Evolutionary conservation across 257 asterid species (phyloP), one percentile per base, ranked within the genome.

Genomic region (Gentiana dahurica): DNA sequence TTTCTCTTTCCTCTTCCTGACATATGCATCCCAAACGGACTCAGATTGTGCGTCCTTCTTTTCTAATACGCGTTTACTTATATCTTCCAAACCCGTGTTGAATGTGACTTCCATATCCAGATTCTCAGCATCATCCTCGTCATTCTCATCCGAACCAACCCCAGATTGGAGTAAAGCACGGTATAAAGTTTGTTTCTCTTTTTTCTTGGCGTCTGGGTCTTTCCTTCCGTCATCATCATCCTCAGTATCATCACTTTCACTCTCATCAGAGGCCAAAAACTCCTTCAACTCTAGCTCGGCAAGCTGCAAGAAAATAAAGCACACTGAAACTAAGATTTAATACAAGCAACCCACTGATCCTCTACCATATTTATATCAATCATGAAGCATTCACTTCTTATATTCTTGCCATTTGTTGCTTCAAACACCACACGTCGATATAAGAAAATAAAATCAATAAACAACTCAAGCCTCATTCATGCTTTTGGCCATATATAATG

Each of bases 51-150:
- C 85, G 55, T 87, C 93, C 77, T 79, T 86, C 84, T 87, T 88
- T 69, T 85, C 97, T 57, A 79, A 65, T 33, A 88, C 72, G 35
- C 89, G 85, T 59, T 83, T 88, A 76, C 95, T 92, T 69, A 88
- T 59, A 68, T 92, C 93, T 65, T 92, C 99, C 63, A 92, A 71
- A 39, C 91, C 94, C 35, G 95, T 71, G 57, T 71, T 85, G 64
- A 88, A 85, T 3, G 97, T 92, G 57, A 88, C 84, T 79, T 88
- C 95, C 97, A 92, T 85, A 65, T 88, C 95, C 71, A 68, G 81
- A 58, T 68, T 81, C 60, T 75, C 72, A 11, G 75, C 86, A 53
- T 81, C 66, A 7, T 75, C 73, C 57, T 83, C 84, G 49, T 63
- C 70, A 43, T 79, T 80, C 50, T 69, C 88, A 63, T 78, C 94